Evolutionary conservation across 306 rosid genomes (phyloP).

Genomic region (Rosa lucieae): DNA sequence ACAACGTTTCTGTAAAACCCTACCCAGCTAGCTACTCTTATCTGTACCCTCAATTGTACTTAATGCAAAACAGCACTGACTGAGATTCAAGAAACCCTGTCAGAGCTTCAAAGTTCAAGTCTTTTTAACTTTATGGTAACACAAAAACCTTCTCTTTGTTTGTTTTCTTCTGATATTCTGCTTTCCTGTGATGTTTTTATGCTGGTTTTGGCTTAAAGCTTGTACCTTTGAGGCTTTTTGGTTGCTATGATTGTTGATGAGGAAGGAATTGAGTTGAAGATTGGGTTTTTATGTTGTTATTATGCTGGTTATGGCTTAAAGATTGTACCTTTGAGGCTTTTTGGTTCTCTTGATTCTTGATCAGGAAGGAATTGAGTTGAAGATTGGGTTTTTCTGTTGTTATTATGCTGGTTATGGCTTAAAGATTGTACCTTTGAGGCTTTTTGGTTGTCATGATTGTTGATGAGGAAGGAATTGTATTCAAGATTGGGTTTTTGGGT

Average conservation of each 20-base stretch:
- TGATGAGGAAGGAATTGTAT: background rate
- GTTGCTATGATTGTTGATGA: no score
- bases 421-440: no score
- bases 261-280: no score
- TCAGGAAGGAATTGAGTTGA: no score
- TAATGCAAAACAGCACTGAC: background rate
- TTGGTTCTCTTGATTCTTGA: no score
- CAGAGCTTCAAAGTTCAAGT: background rate
- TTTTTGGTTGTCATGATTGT: background rate
- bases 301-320: no score
- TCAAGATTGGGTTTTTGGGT: background rate
- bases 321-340: no score
- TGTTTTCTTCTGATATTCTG: background rate
- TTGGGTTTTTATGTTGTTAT: no score
- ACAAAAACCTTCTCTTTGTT: background rate
- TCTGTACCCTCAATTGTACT: background rate
- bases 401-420: no score
- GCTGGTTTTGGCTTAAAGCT: no score
- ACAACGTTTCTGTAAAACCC: slow-evolving; percentile 5
- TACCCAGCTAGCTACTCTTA: background rate
- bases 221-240: background rate
- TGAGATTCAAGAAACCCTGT: background rate
- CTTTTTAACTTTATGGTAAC: slow-evolving; percentile 1
- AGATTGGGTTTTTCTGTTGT: no score
- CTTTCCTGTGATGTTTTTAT: background rate